These are phyloP conservation scores for Ogataea philodendri DNA, from an alignment of 805 yeast genomes.

Conservation along the genomic window DNA sequence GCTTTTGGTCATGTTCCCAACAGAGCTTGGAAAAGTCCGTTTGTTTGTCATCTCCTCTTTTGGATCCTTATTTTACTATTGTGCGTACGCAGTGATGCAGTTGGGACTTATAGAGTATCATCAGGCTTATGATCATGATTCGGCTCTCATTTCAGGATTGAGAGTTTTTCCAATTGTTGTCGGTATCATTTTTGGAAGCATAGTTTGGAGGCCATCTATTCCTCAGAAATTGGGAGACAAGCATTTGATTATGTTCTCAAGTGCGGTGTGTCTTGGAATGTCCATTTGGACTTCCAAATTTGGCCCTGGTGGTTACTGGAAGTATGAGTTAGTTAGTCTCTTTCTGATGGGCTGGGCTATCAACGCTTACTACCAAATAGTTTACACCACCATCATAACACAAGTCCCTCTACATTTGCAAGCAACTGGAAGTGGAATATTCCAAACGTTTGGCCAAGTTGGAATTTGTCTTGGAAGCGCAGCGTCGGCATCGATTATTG, in stretches of 20 bases:
- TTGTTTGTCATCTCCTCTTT: conserved; percentile 18
- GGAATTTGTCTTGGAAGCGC: conserved; percentile 7
- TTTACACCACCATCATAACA: conserved; percentile 1
- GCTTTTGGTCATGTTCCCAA: conserved; percentile 25
- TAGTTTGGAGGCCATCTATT: conserved; percentile 15
- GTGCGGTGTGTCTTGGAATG: conserved; percentile 13
- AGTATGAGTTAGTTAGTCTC: conserved; percentile 4
- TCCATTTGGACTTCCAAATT: conserved; percentile 25
- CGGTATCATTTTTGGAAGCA: conserved; percentile 32
- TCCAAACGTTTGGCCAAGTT: conserved; percentile 9
- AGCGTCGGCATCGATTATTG: conserved; percentile 4
- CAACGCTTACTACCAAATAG: conserved; percentile 6
- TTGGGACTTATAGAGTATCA: conserved; percentile 18
- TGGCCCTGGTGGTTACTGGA: conserved; percentile 7
- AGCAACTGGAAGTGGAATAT: conserved; percentile 7
- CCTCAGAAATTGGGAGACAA: conserved; percentile 24
- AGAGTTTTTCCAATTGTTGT: conserved; percentile 36
- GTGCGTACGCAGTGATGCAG: conserved; percentile 9
- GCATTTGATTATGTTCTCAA: conserved; percentile 17
- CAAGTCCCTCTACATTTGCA: conserved; percentile 9
- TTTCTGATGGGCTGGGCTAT: conserved; percentile 1
- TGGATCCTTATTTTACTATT: conserved; percentile 11
- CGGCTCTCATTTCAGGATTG: conserved; percentile 37
- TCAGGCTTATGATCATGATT: conserved; percentile 31
- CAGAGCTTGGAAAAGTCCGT: conserved; percentile 21